A percentile compares a stretch with the other conserved stretches of the same genome.
Evolutionary conservation across 495 filamentous ascomycete genomes (phyloP).

Genomic region (Podospora didyma): DNA sequence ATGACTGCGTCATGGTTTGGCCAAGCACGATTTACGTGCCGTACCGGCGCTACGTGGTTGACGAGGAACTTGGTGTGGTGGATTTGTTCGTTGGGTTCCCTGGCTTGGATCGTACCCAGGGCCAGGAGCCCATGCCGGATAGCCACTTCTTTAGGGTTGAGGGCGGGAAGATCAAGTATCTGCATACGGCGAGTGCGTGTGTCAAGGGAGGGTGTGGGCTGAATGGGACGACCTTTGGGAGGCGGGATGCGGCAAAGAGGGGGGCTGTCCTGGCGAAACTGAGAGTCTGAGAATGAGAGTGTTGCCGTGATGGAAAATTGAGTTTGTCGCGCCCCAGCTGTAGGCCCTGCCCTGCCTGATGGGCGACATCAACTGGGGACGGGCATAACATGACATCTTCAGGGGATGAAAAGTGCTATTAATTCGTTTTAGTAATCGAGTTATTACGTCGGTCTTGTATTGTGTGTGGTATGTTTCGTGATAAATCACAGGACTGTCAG

Average conservation of each 20-base stretch:
- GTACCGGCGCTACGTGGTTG: constrained; percentile 37
- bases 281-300: not conserved
- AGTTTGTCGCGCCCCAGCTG: too few relatives aligned
- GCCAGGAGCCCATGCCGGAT: constrained; percentile 28
- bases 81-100: constrained; percentile 37
- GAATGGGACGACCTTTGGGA: constrained; percentile 16
- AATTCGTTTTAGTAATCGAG: too few relatives aligned
- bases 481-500: too few relatives aligned
- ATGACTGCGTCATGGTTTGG: constrained; percentile 9
- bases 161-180: constrained; percentile 33
- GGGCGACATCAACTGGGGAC: too few relatives aligned
- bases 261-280: not conserved
- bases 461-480: too few relatives aligned
- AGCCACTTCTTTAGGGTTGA: constrained; percentile 38
- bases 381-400: too few relatives aligned
- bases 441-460: too few relatives aligned
- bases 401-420: too few relatives aligned
- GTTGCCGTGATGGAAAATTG: too few relatives aligned
- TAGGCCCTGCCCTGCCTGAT: too few relatives aligned
- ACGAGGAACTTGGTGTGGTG: constrained; percentile 33
- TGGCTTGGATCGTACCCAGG: constrained; percentile 30
- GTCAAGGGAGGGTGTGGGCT: constrained; percentile 26
- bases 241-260: not conserved
- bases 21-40: constrained; percentile 31
- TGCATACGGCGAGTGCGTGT: constrained; percentile 28